Evolutionary conservation across 1,139 yeast genomes (phyloP).

Genomic region (Hemisphaericaspora xylofermentans): DNA sequence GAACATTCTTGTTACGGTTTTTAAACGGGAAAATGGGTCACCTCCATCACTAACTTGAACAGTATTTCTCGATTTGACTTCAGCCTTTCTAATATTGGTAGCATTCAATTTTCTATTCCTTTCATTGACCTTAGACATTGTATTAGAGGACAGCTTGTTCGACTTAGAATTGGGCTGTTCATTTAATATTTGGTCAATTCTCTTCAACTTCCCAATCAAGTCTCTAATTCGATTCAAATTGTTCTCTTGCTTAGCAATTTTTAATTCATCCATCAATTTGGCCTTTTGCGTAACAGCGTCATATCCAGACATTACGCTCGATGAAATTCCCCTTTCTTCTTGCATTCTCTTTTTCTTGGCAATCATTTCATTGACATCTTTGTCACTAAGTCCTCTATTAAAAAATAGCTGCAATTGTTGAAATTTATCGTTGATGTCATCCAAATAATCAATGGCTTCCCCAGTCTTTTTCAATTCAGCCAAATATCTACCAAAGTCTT

Average conservation of each 20-base stretch:
- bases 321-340: constrained; percentile 22
- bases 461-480: constrained; percentile 59
- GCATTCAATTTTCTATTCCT: constrained; percentile 83
- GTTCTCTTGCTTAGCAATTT: constrained; percentile 70
- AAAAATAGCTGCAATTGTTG: constrained; percentile 62
- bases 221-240: constrained; percentile 51
- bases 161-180: constrained; percentile 10
- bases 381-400: constrained; percentile 65
- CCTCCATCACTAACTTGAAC: constrained; percentile 46
- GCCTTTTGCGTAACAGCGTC: constrained; percentile 80
- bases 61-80: constrained; percentile 53
- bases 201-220: constrained; percentile 51
- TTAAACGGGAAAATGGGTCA: constrained; percentile 88
- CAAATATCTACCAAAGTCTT: constrained; percentile 73
- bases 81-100: constrained; percentile 77
- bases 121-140: constrained; percentile 66
- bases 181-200: constrained; percentile 30
- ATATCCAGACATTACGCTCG: constrained; percentile 47
- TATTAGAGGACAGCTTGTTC: constrained; percentile 17
- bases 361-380: constrained; percentile 79
- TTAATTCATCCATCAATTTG: constrained; percentile 68
- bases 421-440: constrained; percentile 65
- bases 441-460: constrained; percentile 60
- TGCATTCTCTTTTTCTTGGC: constrained; percentile 62
- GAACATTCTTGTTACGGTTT: constrained; percentile 82